A percentile compares a stretch with the other conserved stretches of the same genome.
Evolutionary conservation across 371 early-diverging fungal genomes (phyloP).

Genomic region (Lichtheimia corymbifera): DNA sequence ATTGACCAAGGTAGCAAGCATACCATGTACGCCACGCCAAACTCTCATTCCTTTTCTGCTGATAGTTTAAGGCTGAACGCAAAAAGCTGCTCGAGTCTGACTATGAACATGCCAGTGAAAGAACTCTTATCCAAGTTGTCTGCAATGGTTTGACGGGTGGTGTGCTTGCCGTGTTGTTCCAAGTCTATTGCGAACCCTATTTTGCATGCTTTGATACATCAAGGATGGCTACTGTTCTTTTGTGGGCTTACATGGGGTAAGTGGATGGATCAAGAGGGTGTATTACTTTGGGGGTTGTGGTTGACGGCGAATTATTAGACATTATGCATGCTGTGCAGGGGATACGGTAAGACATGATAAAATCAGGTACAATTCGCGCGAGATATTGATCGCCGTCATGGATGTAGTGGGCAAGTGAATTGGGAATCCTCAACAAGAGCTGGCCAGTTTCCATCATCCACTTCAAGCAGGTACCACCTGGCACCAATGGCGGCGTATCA

Average conservation of each 20-base stretch:
- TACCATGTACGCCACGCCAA: not conserved
- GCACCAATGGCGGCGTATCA: slow-evolving; percentile 87
- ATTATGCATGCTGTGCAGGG: slow-evolving; percentile 85
- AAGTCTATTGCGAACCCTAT: slow-evolving; percentile 44
- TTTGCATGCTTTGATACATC: slow-evolving; percentile 31
- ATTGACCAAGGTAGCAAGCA: slow-evolving; percentile 68
- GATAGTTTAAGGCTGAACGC: slow-evolving; percentile 62
- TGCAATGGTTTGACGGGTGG: slow-evolving; percentile 79
- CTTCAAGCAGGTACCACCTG: slow-evolving; percentile 74
- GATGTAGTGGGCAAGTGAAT: slow-evolving; percentile 84
- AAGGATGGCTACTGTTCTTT: slow-evolving; percentile 31
- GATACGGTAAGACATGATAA: slow-evolving; percentile 65
- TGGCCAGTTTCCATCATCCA: slow-evolving; percentile 82
- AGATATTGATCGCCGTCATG: not conserved
- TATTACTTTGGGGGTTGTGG: no score
- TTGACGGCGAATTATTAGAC: slow-evolving; percentile 30
- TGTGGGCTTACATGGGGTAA: slow-evolving; percentile 64
- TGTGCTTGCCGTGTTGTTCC: slow-evolving; percentile 59
- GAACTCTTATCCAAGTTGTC: slow-evolving; percentile 78
- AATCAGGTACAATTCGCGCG: not conserved
- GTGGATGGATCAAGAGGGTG: not conserved
- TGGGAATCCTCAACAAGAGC: slow-evolving; percentile 74
- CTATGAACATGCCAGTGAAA: slow-evolving; percentile 41
- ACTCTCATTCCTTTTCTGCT: not conserved
- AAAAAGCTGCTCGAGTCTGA: slow-evolving; percentile 73